phyloP scores from a whole-genome alignment of 495 filamentous ascomycete species.

The Xylaria acuta region DNA sequence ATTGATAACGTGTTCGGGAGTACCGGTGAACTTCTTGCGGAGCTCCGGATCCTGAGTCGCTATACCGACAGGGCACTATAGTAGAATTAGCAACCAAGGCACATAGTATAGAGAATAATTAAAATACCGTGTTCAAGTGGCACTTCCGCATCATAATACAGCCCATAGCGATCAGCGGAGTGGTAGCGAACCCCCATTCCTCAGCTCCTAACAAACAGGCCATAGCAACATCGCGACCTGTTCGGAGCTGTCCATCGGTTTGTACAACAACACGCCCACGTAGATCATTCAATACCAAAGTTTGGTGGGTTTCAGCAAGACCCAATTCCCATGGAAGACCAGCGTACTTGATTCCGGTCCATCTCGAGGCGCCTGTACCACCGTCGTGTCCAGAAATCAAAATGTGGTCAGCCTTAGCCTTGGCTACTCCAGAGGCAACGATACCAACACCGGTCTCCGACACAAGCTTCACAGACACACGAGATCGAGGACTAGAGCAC shows the following conservation, averaged over 20 bases:
- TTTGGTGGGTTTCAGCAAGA: slow-evolving; percentile 98
- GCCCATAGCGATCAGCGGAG: slow-evolving; percentile 95
- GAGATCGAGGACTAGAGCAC: slow-evolving; percentile 92
- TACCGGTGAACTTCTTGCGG: slow-evolving; percentile 92
- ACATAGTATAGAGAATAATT: background rate
- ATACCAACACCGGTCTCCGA: slow-evolving; percentile 99
- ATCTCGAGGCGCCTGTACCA: slow-evolving; percentile 96
- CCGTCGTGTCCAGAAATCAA: slow-evolving; percentile 98
- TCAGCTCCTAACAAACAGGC: slow-evolving; percentile 96
- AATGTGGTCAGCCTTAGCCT: slow-evolving; percentile 98
- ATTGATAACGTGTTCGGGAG: slow-evolving; percentile 98
- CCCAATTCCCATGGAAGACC: slow-evolving; percentile 98
- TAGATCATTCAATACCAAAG: slow-evolving; percentile 96
- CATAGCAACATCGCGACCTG: slow-evolving; percentile 94
- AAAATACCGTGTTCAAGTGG: slow-evolving; percentile 36
- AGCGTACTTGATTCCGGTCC: slow-evolving; percentile 99
- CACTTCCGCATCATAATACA: slow-evolving; percentile 95
- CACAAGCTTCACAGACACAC: slow-evolving; percentile 98
- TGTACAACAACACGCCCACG: slow-evolving; percentile 96
- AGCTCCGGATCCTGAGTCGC: slow-evolving; percentile 96
- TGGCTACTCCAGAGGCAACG: slow-evolving; percentile 97
- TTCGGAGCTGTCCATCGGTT: slow-evolving; percentile 95
- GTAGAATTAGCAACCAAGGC: slow-evolving; percentile 31
- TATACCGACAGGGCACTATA: slow-evolving; percentile 87
- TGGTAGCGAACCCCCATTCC: slow-evolving; percentile 98